Evolutionary conservation across 148 eudicot genomes (phyloP), one percentile per base, ranked within the genome.

Genomic region (Spergularia bocconei): DNA sequence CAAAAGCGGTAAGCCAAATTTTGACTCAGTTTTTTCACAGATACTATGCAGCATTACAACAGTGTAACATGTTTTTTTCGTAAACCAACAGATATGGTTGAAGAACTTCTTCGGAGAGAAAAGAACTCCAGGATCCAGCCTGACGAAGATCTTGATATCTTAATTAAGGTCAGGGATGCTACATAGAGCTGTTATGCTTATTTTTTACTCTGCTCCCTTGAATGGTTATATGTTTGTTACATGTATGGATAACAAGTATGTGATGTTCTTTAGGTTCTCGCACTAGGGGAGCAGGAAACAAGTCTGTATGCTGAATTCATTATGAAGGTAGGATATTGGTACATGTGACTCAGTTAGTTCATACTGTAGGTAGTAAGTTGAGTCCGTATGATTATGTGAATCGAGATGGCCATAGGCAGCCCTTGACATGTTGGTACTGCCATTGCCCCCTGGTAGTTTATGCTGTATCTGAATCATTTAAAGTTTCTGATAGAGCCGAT

Each of bases 51-150:
- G 0, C 10, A 38, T 19, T 51, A 13, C 36, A 29, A 2, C 4
- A n/a, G 54, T 2, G 58, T 23, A 57, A 47, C 63, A 17, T 23
- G 55, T 66, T 13, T 29, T 64, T 51, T 25, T 2, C 52, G 38
- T n/a, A 14, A 29, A 76, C 76, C 47, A 17, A 47, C 79, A 95
- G 98, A 90, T 70, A 85, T 95, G 96, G 87, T 95, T 75, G 82
- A 82, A 86, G 98, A 95, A 78, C 97, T 95, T 77, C 80, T 95
- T 63, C 85, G 89, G 81, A 82, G 97, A 79, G 98, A 95, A 77
- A 89, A 85, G 75, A 77, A 79, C 61, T 87, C 78, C 21, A 88
- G 85, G 72, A 84, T 87, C 56, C 79, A 85, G 74, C 98, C 96
- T 41, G 98, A 90, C 77, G 91, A 90, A 81, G 93, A 95, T 82